Evolutionary conservation across 352 stramenopile species (phyloP).

Genomic region (Pythium graminicola): DNA sequence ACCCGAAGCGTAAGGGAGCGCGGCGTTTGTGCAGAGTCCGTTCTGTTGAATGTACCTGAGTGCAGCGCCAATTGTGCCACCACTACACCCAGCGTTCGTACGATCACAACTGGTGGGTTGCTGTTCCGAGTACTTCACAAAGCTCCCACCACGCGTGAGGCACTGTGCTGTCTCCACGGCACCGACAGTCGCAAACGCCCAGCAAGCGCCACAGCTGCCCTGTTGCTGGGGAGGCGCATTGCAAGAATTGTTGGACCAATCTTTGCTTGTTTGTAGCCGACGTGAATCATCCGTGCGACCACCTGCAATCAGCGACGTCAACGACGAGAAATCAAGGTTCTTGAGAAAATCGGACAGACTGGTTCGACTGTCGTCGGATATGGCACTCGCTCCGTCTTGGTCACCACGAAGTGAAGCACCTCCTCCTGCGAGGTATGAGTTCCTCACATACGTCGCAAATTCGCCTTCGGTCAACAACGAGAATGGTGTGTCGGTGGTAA

Average conservation of each 20-base stretch:
- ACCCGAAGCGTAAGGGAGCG: constrained; percentile 77
- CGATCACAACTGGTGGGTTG: constrained; percentile 89
- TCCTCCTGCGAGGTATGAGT: constrained; percentile 28
- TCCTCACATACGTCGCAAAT: constrained; percentile 44
- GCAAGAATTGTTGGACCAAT: constrained; percentile 5
- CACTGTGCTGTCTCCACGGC: constrained; percentile 88
- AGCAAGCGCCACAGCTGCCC: constrained; percentile 92
- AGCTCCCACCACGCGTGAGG: constrained; percentile 56
- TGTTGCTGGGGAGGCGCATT: constrained; percentile 91
- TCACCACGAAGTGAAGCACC: constrained; percentile 5
- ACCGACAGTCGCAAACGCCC: constrained; percentile 93
- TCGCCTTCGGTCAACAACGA: constrained; percentile 66
- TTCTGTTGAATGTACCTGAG: constrained; percentile 82
- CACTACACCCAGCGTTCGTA: constrained; percentile 78
- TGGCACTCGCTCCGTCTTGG: neutral
- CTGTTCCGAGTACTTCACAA: constrained; percentile 87
- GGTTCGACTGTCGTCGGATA: neutral
- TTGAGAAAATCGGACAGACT: too few species aligned
- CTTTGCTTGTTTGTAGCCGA: neutral
- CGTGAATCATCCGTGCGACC: neutral
- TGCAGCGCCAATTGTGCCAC: constrained; percentile 83
- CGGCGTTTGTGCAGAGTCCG: constrained; percentile 64
- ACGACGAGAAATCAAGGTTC: neutral
- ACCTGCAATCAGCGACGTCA: neutral
- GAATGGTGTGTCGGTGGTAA: constrained; percentile 59